Evolutionary conservation across 139 green algal genomes (phyloP), one percentile per base, ranked within the genome.

Genomic region (Haematococcus sp.): DNA sequence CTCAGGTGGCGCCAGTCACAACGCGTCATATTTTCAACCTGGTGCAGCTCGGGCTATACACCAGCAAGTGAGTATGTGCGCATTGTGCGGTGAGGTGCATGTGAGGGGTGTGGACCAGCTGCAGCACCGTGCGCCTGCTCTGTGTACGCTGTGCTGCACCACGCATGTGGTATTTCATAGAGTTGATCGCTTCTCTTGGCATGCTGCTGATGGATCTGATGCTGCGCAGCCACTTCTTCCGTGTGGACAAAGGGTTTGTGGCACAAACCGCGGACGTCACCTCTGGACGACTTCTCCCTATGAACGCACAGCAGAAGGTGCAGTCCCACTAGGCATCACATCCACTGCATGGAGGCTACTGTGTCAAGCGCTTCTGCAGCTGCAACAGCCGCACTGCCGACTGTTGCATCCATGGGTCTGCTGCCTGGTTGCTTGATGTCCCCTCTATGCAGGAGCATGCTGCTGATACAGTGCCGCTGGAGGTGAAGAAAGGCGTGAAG

Each of bases 231-330:
- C 65, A 74, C 43, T 71, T 80, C n/a, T 80, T 80, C 67, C 75
- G 79, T 2, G 79, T 85, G 19, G 93, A 98, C 79, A 93, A 91
- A 40, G 91, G 93, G 2, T 98, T 98, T 79, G 94, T 98, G 13
- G 94, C 94, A 2, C 94, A 98, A 71, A 78, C 86, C 0, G 51
- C 70, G 11, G 70, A 69, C 35, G 70, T 75, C 20, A 54, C 9
- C n/a, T 75, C 51, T 28, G 91, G 89, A 16, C 71, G 93, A 28
- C 65, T 56, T 0, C 46, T 84, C 0, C 59, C 71, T 0, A 61
- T 97, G 70, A 83, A 90, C 55, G 66, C 19, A 0, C 49, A 79
- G 54, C 93, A 96, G 63, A 43, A 75, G 68, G 84, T 85, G 30
- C 9, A n/a, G 34, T 4, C 19, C 16, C 16, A 25, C 20, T n/a